Base-by-base conservation (phyloP, 176 grass and related monocot genomes). In the Metroxylon sagu region DNA sequence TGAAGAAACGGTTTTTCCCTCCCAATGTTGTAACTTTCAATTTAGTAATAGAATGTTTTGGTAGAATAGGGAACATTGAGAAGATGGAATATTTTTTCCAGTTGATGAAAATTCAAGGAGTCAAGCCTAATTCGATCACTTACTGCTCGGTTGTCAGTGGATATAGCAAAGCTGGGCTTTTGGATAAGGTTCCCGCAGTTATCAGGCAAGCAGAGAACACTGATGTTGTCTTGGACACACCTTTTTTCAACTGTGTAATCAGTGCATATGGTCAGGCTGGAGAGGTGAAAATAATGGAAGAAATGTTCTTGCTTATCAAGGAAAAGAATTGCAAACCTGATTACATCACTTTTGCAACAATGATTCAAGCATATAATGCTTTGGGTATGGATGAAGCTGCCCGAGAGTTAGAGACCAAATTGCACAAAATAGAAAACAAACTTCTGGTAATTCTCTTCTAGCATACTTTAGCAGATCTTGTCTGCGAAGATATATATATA, bases 21-120 rank as follows among this genome's bases (percentile, higher is more conserved):
- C 83, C 86, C 1, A 77, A 78, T 0, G 68, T 26, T 0, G 65
- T 84, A 28, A 90, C 92, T 18, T 96, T 77, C 74, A 96, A 96
- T 74, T 77, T 82, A 48, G 66, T 85, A 48, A 88, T 90, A 56
- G 83, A 80, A 10, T 87, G 86, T 60, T 90, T 90, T 72, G 87
- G 86, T 39, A 80, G 75, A 59, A 67, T 62, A 27, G 80, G 77
- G 17, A 74, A 96, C 55, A 88, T 96, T 28, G 69, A 90, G 50
- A 90, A 90, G 67, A 90, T 96, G 86, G 91, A 96, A 62, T 72
- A 88, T 67, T 87, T 84, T 82, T 96, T 96, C 61, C 49, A 72
- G 17, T 52, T 87, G 68, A 90, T 96, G 91, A 96, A 90, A 72
- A 80, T 87, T 68, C 78, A 77, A 56, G 91, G 91, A 16, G 49